Conservation (phyloP, 495 filamentous ascomycete genomes). For the Geoglossum glabrum region DNA sequence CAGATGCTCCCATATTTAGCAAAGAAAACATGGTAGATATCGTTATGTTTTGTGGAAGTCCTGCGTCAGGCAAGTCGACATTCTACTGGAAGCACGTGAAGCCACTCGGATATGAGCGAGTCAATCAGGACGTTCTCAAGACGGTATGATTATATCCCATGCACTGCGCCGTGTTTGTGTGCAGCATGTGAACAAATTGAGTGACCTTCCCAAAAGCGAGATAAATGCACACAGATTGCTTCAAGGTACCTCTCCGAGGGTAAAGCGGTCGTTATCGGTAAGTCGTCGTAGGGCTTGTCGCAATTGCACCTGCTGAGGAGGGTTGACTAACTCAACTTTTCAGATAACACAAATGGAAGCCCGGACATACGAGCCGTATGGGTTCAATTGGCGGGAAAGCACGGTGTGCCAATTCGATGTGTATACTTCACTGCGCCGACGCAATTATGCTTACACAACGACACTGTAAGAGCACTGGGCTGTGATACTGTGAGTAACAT, state of each 20-base stretch:
- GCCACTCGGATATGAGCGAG: conserved; percentile 60
- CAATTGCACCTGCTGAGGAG: conserved; percentile 2
- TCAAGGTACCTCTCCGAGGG: conserved; percentile 38
- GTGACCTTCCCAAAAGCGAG: conserved; percentile 29
- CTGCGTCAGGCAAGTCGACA: conserved; percentile 76
- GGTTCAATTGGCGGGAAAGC: conserved; percentile 49
- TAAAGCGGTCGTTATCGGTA: conserved; percentile 56
- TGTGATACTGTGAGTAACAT: conserved; percentile 21
- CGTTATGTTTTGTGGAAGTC: conserved; percentile 70
- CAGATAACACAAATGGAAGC: conserved; percentile 90
- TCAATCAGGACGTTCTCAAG: conserved; percentile 87
- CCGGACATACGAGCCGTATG: conserved; percentile 51
- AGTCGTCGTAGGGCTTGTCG: conserved; percentile 16
- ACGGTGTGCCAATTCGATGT: conserved; percentile 60
- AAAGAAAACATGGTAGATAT: conserved; percentile 51
- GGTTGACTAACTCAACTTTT: conserved; percentile 3
- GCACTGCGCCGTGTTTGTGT: conserved; percentile 7
- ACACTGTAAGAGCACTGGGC: conserved; percentile 61
- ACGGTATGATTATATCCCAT: conserved; percentile 27
- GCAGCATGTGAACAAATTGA: conserved; percentile 7
- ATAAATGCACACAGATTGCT: conserved; percentile 71
- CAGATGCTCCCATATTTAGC: conserved; percentile 23
- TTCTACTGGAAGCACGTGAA: conserved; percentile 68
- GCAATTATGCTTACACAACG: conserved; percentile 72
- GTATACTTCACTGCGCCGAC: conserved; percentile 59